Base-by-base conservation (phyloP, 129 eudicot species). In the Arctium minus region DNA sequence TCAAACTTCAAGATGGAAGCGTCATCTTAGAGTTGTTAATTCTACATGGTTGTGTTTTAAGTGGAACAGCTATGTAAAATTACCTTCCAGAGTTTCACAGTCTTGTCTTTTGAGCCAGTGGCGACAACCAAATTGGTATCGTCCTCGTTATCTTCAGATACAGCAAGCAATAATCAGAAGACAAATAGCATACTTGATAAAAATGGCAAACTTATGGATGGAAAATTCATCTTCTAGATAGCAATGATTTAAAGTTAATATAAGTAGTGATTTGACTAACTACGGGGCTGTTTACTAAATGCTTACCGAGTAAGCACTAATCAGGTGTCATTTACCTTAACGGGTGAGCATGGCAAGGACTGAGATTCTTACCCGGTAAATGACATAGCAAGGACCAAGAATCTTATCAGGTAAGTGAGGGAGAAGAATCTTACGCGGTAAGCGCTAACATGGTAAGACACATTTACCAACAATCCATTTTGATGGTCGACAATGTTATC, bases 31-130 rank as follows among this genome's bases (percentile, higher is more conserved):
- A 68, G 74, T 78, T 7, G 18, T 10, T 17, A 11, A 77, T 48
- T 76, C 42, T 0, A 30, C 5, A 37, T 37, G 27, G 15, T 29
- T 30, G 12, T 76, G 77, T 83, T 70, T 22, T 8, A 69, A 50
- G 6, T 32, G 46, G 37, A 31, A 65, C 53, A 70, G 13, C 30
- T 17, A 69, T 37, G 46, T 69, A 73, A 60, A 75, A 18, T 75
- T 85, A 91, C 97, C 97, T 89, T 89, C 97, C 97, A 95, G 85
- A 95, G 84, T 80, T 88, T 92, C 62, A 92, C 68, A 50, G 96
- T 91, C 88, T 82, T 90, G 77, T 94, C 98, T 82, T 94, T 94
- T 67, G 98, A 94, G 67, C 92, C 93, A 73, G 98, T 91, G 38
- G 97, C 98, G 18, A 94, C 94, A 64, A 87, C 86, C 27, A 76